Evolutionary conservation across 306 rosid species (phyloP).

Genomic region (Glycine tomentella): DNA sequence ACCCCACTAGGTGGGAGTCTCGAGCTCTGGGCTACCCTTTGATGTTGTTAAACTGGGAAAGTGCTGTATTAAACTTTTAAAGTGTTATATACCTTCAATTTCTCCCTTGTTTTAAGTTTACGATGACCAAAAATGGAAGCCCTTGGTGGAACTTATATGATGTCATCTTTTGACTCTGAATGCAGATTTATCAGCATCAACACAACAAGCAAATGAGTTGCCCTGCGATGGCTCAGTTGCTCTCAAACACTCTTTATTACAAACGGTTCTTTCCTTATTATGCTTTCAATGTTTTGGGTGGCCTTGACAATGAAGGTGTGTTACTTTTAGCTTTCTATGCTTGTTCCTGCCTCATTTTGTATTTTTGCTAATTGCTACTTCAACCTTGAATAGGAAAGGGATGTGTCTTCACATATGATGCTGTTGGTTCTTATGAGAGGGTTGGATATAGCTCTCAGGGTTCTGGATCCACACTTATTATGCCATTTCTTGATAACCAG

Average conservation of each 20-base stretch:
- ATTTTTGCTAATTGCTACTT: slow-evolving; percentile 29
- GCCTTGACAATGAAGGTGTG: slow-evolving; percentile 93
- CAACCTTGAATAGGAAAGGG: slow-evolving; percentile 78
- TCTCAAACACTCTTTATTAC: slow-evolving; percentile 94
- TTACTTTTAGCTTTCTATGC: slow-evolving; percentile 32
- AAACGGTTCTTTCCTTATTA: slow-evolving; percentile 98
- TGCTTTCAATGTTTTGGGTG: slow-evolving; percentile 94
- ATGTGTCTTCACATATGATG: slow-evolving; percentile 98
- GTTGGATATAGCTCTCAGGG: slow-evolving; percentile 98
- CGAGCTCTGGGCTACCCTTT: too few species aligned
- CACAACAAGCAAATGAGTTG: slow-evolving; percentile 99
- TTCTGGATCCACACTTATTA: slow-evolving; percentile 95
- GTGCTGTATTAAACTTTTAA: neutral
- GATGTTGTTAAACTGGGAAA: neutral
- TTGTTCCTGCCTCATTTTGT: slow-evolving; percentile 33
- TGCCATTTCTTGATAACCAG: slow-evolving; percentile 88
- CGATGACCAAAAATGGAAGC: neutral
- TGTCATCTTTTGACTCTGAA: slow-evolving; percentile 21
- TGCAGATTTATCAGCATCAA: slow-evolving; percentile 92
- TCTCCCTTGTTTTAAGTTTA: slow-evolving; percentile 1
- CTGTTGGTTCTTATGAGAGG: slow-evolving; percentile 99
- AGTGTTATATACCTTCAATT: neutral
- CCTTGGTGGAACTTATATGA: slow-evolving; percentile 24
- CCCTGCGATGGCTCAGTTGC: slow-evolving; percentile 97
- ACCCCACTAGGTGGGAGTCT: neutral